Evolutionary conservation across 2,329 filamentous ascomycete genomes (phyloP), one percentile per base, ranked within the genome.

Genomic region (Paracorniculantispora psalliotae): DNA sequence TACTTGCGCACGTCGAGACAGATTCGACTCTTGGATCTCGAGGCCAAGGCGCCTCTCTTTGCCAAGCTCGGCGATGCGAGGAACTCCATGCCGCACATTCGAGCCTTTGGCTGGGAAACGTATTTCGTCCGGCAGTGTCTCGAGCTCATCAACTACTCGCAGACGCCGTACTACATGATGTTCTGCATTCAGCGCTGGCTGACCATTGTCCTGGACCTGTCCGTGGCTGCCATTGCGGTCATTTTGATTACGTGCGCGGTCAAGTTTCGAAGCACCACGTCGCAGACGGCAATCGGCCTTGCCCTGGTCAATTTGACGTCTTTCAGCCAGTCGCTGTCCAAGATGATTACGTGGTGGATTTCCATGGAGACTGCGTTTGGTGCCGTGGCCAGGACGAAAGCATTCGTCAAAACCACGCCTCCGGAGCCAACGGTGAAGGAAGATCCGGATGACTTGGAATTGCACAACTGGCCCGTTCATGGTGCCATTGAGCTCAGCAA

Each of bases 1-100:
- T 63, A 63, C 26, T 71, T 85, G 1, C 73, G 77, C 6, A 83
- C 81, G 1, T 83, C 81, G 0, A 75, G 81, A 0, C 82, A 84
- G 61, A 68, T 85, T 2, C 77, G 81, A 35, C 73, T 80, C 17
- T 66, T 84, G 28, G 81, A 84, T 50, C 71, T 84, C 1, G 80
- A 84, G 63, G 74, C 79, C 1, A 77, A 77, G 50, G 73, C 80
- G 0, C 77, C 75, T 0, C 70, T 84, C 0, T 78, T 66, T 28
- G 69, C 68, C 1, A 69, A 63, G 41, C 71, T 77, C 13, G 56
- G 76, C 6, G 75, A 78, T 60, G 71, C 73, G 1, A 68, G 6
- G 35, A 57, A 65, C 54, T 61, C 66, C 3, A 37, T 68, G 9
- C 61, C 63, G 13, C 66, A 64, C 1, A 68, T 69, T 33, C 64